Evolutionary conservation across 2,329 filamentous ascomycete species (phyloP).

Genomic region (Apiospora aurea): DNA sequence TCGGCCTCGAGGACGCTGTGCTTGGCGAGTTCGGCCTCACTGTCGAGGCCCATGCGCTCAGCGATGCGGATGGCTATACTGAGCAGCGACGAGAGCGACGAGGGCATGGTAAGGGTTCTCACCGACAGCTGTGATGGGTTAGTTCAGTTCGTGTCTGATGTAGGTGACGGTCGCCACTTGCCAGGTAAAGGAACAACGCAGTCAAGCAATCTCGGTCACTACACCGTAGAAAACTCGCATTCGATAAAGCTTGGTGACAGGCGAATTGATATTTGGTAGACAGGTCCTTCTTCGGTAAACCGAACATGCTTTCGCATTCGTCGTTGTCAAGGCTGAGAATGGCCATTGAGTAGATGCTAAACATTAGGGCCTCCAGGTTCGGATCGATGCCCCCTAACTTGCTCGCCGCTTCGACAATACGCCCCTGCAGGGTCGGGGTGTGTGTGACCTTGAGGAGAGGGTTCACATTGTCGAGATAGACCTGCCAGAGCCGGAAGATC

Average conservation of each 20-base stretch:
- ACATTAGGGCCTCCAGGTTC: constrained; percentile 62
- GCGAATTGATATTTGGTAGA: constrained; percentile 54
- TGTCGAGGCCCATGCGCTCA: constrained; percentile 61
- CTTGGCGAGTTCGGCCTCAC: constrained; percentile 46
- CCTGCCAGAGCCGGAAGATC: constrained; percentile 62
- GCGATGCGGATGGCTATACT: constrained; percentile 64
- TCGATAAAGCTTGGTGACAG: constrained; percentile 60
- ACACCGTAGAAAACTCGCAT: constrained; percentile 57
- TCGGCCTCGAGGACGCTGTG: constrained; percentile 58
- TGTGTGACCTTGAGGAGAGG: constrained; percentile 67
- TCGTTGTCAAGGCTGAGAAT: constrained; percentile 50
- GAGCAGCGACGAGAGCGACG: constrained; percentile 59
- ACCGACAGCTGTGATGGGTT: constrained; percentile 53
- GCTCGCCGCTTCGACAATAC: constrained; percentile 57
- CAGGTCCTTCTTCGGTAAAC: constrained; percentile 48
- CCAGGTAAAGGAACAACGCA: constrained; percentile 63
- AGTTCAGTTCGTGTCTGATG: background rate
- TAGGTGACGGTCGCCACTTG: constrained; percentile 39
- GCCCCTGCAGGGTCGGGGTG: constrained; percentile 58
- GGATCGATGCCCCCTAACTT: constrained; percentile 49
- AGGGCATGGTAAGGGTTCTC: constrained; percentile 51
- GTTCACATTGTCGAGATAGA: constrained; percentile 65
- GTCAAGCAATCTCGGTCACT: constrained; percentile 61
- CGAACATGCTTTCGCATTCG: constrained; percentile 52
- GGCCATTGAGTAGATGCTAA: constrained; percentile 57